Evolutionary conservation across 108 stramenopile genomes (phyloP).

Genomic region (Licmophora abbreviata): DNA sequence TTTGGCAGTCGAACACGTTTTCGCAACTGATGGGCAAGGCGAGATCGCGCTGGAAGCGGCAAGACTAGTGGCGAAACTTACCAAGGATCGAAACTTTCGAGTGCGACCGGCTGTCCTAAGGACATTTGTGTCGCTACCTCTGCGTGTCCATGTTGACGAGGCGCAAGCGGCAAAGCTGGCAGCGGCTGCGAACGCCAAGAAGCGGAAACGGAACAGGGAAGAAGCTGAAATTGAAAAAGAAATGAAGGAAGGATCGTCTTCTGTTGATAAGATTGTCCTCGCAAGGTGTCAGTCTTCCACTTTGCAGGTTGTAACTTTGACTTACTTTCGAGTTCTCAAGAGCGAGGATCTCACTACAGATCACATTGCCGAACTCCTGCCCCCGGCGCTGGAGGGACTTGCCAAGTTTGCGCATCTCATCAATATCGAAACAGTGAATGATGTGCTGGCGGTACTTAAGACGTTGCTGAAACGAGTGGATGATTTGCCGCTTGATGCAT

Average conservation of each 20-base stretch:
- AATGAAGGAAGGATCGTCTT: constrained; percentile 71
- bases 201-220: constrained; percentile 55
- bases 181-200: constrained; percentile 52
- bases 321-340: constrained; percentile 85
- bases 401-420: constrained; percentile 86
- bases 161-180: constrained; percentile 73
- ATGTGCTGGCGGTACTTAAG: constrained; percentile 71
- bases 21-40: constrained; percentile 64
- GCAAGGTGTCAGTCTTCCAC: constrained; percentile 72
- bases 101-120: constrained; percentile 60
- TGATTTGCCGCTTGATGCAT: constrained; percentile 57
- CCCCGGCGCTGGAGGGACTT: constrained; percentile 67
- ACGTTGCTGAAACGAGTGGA: constrained; percentile 54
- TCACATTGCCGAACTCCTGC: constrained; percentile 37
- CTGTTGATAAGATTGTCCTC: constrained; percentile 65
- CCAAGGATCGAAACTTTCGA: constrained; percentile 44
- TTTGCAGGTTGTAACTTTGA: constrained; percentile 61
- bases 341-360: constrained; percentile 16
- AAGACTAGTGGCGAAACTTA: constrained; percentile 54
- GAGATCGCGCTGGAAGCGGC: constrained; percentile 78
- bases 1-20: constrained; percentile 47
- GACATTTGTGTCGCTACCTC: constrained; percentile 58
- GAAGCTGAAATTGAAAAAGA: constrained; percentile 66
- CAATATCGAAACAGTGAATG: constrained; percentile 72
- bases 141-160: constrained; percentile 79